Evolutionary conservation across 768 basidiomycete genomes (phyloP), one percentile per base, ranked within the genome.

Genomic region (Hericium rajendrae): DNA sequence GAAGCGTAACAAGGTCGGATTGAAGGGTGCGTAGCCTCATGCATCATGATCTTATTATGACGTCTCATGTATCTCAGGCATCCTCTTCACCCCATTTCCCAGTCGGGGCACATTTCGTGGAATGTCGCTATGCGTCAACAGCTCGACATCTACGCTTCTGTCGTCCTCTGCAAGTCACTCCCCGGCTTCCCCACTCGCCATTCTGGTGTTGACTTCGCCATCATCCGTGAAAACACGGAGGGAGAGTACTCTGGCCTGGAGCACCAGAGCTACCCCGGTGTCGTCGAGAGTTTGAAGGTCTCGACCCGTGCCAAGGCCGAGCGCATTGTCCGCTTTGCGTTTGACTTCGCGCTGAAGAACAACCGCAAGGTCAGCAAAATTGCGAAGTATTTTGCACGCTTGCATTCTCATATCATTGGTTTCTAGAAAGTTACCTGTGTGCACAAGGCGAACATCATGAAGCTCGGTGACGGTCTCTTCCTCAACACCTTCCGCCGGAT

Each of bases 391-490:
- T 50, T 2, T 64, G 28, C 24, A 51, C 51, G 20, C 18, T 12
- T 12, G 51, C 20, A 11, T 54, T 16, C 26, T 46, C 9, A 49
- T 16, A 4, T n/a, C 38, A 32, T 51, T 22, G n/a, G 11, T 24
- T n/a, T 41, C 38, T 53, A 95, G 93, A 98, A 95, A 88, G 95
- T 99, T 64, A 99, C 97, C 43, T 97, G 94, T 68, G 94, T 99
- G 48, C 97, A 99, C 84, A 99, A 99, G 75, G 97, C 97, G 67
- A 98, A 98, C 79, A 99, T 99, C 79, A 99, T 99, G 97, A 99
- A 99, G 74, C 86, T 97, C 65, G 95, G 95, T 71, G 97, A 98
- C 68, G 97, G 97, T 72, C 83, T 99, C 46, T 98, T 98, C 86
- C 82, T 98, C 66, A 94, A 93, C 74, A 98, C 94, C 22, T 99